Base-by-base conservation (phyloP, 1,284 basidiomycete species). In the Tranzscheliella williamsii region DNA sequence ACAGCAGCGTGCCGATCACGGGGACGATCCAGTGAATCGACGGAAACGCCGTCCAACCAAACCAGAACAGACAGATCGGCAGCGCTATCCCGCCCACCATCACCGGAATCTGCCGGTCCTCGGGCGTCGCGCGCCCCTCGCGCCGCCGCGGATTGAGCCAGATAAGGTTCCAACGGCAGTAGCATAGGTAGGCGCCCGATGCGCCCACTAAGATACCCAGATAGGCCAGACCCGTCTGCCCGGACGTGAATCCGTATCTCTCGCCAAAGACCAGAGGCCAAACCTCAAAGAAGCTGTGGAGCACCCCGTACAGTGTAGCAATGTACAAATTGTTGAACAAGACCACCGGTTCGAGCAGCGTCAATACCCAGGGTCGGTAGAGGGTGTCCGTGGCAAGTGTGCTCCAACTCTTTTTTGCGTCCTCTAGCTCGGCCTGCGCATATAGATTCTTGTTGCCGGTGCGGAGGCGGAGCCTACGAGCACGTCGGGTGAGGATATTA, bases 11-110 rank as follows among this genome's bases (percentile, higher is more conserved):
- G 3, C 69, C 77, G 20, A 78, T 67, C 12, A 76, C 52, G 0
- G 78, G 76, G 2, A 71, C 69, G 23, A 76, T 75, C 72, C 78
- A 78, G 42, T 74, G 71, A 2, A 71, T 53, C 16, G 50, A 45
- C 1, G 44, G 44, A 23, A 64, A 50, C 3, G 77, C 57, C 2
- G 73, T 61, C 79, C 79, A 79, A 9, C 76, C 79, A 34, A 78
- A 79, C 18, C 77, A 56, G 38, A 90, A 83, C 12, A 90, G 78
- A 13, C 86, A 86, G 36, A 88, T 73, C 0, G 87, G 87, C 2
- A 85, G 84, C 47, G 87, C 84, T 24, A 86, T 76, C 0, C 85
- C 85, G 1, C 86, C 87, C 50, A 87, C 79, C 63, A 89, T 49
- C 2, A 66, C 70, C 9, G 72, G 61, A 15, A 67, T 53, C 33